These are phyloP conservation scores for Aspergillus diversus DNA, from an alignment of 495 filamentous ascomycete species.

Conservation along the genomic window DNA sequence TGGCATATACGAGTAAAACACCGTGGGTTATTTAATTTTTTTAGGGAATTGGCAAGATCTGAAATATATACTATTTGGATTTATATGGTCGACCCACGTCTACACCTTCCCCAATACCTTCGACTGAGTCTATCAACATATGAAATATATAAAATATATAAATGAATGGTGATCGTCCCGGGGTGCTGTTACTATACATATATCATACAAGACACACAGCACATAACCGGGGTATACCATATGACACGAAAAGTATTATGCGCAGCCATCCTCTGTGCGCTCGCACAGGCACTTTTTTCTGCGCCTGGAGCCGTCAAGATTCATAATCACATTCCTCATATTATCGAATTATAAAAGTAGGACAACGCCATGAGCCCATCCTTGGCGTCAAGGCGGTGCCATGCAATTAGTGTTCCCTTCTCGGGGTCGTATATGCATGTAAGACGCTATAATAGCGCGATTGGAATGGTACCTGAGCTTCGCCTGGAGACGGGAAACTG, in stretches of 20 bases:
- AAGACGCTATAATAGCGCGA: conserved; percentile 14
- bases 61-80: background rate
- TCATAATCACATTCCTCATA: background rate
- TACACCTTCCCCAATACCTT: background rate
- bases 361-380: background rate
- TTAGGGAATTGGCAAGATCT: too few species aligned
- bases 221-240: background rate
- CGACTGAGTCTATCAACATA: background rate
- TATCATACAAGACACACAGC: conserved; percentile 7
- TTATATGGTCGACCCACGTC: background rate
- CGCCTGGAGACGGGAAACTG: conserved; percentile 20
- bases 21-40: too few species aligned
- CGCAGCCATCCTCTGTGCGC: background rate
- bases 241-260: background rate
- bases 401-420: background rate
- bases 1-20: too few species aligned
- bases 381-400: background rate
- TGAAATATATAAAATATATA: conserved; percentile 4
- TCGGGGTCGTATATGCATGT: background rate
- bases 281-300: background rate
- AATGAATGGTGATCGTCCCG: background rate
- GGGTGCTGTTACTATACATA: background rate
- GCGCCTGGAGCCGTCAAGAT: background rate
- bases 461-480: conserved; percentile 16
- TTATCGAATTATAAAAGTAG: background rate